phyloP scores from a whole-genome alignment of 495 filamentous ascomycete genomes.

The Xylaria scruposa region DNA sequence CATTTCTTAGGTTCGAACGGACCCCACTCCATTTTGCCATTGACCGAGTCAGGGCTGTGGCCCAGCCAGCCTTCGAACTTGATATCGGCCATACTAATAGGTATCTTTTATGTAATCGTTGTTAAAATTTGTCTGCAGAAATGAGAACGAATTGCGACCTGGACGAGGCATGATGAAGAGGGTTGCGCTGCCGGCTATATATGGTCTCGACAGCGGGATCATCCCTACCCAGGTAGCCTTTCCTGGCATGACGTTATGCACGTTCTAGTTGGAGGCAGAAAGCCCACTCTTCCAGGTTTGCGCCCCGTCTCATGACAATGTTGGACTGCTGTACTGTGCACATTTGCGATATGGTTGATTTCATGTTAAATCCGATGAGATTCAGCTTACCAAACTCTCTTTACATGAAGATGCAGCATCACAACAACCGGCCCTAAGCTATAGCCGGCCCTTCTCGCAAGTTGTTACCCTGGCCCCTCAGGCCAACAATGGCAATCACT shows the following conservation, averaged over 20 bases:
- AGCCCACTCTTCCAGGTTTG: neutral
- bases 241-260: constrained; percentile 16
- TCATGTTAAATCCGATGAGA: constrained; percentile 3
- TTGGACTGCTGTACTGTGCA: neutral
- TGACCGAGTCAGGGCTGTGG: constrained; percentile 60
- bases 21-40: constrained; percentile 75
- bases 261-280: neutral
- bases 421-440: neutral
- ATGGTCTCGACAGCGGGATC: constrained; percentile 4
- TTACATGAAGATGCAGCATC: neutral
- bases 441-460: constrained; percentile 2
- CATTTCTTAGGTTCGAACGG: constrained; percentile 80
- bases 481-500: neutral
- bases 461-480: neutral
- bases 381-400: constrained; percentile 8
- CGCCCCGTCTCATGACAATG: neutral
- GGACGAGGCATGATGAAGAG: neutral
- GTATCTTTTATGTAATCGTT: neutral
- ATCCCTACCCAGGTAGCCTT: neutral
- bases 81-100: constrained; percentile 35
- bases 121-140: neutral
- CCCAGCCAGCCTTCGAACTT: constrained; percentile 86
- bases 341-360: neutral
- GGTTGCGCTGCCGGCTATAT: constrained; percentile 1
- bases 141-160: neutral